Evolutionary conservation across 1,284 basidiomycete species (phyloP).

Genomic region (Tilletia horrida): DNA sequence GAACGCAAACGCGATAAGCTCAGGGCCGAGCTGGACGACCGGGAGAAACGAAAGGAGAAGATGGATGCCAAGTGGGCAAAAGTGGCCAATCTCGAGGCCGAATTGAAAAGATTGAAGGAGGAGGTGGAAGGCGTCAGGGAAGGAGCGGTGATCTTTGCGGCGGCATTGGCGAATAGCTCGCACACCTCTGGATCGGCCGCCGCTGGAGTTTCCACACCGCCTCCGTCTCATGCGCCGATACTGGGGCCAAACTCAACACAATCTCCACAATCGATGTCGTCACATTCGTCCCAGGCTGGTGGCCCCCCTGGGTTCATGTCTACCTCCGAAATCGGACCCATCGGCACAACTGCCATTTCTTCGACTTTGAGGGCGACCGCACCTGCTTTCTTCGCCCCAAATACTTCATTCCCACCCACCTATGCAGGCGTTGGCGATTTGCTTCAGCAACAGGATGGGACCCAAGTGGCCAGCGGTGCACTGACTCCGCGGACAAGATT

Average conservation of each 20-base stretch:
- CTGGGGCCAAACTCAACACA: too few species aligned
- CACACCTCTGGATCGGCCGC: background rate
- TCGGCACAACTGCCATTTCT: too few species aligned
- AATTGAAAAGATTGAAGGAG: background rate
- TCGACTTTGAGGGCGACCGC: conserved; percentile 12
- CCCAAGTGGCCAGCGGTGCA: background rate
- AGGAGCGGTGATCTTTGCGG: background rate
- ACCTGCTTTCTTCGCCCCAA: conserved; percentile 5
- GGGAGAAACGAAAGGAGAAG: background rate
- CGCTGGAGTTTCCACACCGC: too few species aligned
- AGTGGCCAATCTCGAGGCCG: conserved; percentile 10
- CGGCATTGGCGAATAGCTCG: background rate
- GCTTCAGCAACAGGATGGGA: background rate
- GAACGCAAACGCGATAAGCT: conserved; percentile 8
- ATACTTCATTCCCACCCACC: background rate
- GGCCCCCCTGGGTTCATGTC: too few species aligned
- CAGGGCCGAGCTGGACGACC: background rate
- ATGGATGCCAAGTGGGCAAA: conserved; percentile 13
- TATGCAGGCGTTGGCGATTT: background rate
- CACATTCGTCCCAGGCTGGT: too few species aligned
- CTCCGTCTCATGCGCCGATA: too few species aligned
- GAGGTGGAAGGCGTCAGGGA: background rate
- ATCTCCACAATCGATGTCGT: too few species aligned
- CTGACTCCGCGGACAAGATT: conserved; percentile 6
- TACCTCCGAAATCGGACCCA: background rate